Conservation (phyloP, 768 basidiomycete genomes). For the Podaxis sp. region DNA sequence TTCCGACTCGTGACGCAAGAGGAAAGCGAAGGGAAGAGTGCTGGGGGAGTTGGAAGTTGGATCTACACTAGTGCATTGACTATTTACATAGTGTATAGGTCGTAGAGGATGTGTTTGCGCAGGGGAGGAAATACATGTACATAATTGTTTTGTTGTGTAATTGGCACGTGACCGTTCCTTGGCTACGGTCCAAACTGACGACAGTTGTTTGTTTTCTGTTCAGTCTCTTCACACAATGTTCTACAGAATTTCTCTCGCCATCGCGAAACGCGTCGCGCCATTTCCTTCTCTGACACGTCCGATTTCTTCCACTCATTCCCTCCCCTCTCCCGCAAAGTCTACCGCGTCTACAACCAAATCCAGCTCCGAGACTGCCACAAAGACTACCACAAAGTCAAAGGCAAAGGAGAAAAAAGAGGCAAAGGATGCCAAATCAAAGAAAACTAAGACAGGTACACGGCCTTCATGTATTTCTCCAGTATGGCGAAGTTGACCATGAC, state of each 20-base stretch:
- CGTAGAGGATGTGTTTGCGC: too few relatives aligned
- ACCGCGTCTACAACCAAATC: background rate
- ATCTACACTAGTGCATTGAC: background rate
- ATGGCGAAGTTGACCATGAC: background rate
- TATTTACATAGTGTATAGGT: background rate
- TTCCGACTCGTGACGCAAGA: constrained; percentile 2
- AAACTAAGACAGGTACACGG: background rate
- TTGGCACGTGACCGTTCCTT: background rate
- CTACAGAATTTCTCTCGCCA: background rate
- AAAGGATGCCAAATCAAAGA: background rate
- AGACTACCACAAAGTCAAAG: background rate
- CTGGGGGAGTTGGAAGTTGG: background rate
- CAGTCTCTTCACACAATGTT: background rate
- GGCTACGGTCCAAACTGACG: background rate
- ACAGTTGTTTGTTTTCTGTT: background rate
- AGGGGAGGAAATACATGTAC: too few relatives aligned
- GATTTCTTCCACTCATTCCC: background rate
- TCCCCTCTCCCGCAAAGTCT: background rate
- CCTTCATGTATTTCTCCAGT: background rate
- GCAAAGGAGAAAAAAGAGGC: background rate
- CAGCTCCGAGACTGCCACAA: background rate
- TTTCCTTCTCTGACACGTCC: background rate
- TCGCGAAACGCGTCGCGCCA: background rate
- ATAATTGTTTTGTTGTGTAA: background rate
- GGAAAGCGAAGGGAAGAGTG: background rate